A percentile compares a stretch with the other conserved stretches of the same genome.
Evolutionary conservation across 2,329 filamentous ascomycete genomes (phyloP).

Genomic region (Monosporascus sp.): DNA sequence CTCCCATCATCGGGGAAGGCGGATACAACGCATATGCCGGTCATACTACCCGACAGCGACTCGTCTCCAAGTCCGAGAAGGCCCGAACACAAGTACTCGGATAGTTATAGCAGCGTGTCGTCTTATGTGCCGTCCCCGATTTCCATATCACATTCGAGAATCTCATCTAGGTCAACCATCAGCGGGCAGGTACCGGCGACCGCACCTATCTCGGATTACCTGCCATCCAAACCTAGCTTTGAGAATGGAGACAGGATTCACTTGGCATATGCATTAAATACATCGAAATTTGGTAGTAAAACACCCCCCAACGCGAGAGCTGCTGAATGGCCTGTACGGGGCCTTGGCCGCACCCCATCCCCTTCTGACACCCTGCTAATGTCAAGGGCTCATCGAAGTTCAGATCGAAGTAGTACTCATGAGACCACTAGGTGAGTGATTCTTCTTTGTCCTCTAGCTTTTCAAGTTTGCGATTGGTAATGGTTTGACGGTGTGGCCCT

Average conservation of each 20-base stretch:
- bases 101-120: slow-evolving; percentile 48
- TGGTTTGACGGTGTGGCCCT: too few species aligned
- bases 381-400: slow-evolving; percentile 13
- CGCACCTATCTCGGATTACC: slow-evolving; percentile 31
- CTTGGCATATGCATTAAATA: slow-evolving; percentile 4
- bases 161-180: slow-evolving; percentile 49
- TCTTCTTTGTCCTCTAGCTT: not conserved
- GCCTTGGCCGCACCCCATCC: slow-evolving; percentile 13
- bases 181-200: slow-evolving; percentile 34
- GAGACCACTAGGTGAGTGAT: slow-evolving; percentile 16
- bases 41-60: slow-evolving; percentile 17
- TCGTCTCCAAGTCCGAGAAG: slow-evolving; percentile 29
- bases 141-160: slow-evolving; percentile 44
- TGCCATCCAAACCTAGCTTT: slow-evolving; percentile 28
- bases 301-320: slow-evolving; percentile 8
- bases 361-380: slow-evolving; percentile 29
- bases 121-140: slow-evolving; percentile 42
- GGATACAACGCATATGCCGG: slow-evolving; percentile 15
- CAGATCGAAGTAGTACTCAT: slow-evolving; percentile 14
- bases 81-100: slow-evolving; percentile 40
- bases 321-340: slow-evolving; percentile 8
- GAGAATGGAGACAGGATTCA: slow-evolving; percentile 8
- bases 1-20: not conserved
- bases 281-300: slow-evolving; percentile 10
- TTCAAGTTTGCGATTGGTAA: too few species aligned